Base-by-base conservation (phyloP, 164 flowering plant genomes). In the Akebia trifoliata region DNA sequence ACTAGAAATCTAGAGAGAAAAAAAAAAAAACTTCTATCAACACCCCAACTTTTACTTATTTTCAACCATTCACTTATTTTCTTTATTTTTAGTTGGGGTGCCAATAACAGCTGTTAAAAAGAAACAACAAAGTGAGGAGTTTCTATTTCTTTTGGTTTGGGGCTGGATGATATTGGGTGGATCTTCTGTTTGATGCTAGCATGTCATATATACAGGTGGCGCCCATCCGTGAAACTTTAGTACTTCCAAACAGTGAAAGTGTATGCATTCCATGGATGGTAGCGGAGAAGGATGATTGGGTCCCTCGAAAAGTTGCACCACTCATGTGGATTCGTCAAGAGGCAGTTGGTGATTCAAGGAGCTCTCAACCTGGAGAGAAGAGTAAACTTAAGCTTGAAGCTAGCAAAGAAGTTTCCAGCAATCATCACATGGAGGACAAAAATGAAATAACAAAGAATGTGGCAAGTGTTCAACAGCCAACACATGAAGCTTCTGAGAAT, bases 231-330 rank as follows among this genome's bases (percentile, higher is more conserved):
- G 96, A 94, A 40, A 78, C 84, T 21, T 17, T 94, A 60, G 99
- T 94, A 31, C 87, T 86, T 64, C 99, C 96, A 9, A 94, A 94
- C 61, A 82, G 83, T 73, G 96, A 90, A 66, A 68, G 79, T 59
- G 37, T 86, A 18, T 66, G 59, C 68, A 69, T 94, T 50, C 89
- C 99, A n/a, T 90, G 84, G 85, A 94, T 94, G 99, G 44, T 84
- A 56, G 95, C 87, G 14, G 99, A 90, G 45, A 90, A 83, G 67
- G 84, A 88, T 68, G 99, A 94, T 61, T 94, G 97, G 99, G 74
- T 81, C 12, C 88, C 87, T 0, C 60, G 81, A n/a, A 56, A 56
- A 26, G 18, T 28, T 28, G 59, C 59, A 17, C 59, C 59, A 42
- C 40, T 40, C 18, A 26, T 40, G 31, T 43, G 59, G 59, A 14